Base-by-base conservation (phyloP, 2,329 filamentous ascomycete genomes). In the Beauveria brongniartii region DNA sequence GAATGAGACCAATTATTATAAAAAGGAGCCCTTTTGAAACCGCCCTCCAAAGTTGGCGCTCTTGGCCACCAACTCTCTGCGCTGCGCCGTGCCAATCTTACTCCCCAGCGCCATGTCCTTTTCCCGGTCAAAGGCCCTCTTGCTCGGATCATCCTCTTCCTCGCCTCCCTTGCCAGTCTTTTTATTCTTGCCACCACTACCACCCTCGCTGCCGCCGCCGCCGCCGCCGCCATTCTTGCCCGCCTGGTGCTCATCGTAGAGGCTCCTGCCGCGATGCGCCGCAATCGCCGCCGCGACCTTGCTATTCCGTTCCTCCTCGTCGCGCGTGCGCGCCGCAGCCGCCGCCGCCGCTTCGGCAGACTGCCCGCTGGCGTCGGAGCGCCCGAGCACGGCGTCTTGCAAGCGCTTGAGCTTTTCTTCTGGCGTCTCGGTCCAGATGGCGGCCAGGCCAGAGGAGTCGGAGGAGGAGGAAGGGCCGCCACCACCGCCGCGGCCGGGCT, bases 401-500 rank as follows among this genome's bases (percentile, higher is more conserved):
- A 97, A 75, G 44, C 91, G 82, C 72, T 88, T 87, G 62, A 90
- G 84, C 73, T 95, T 96, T 74, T 97, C 84, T 71, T 93, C 90
- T 0, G 91, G 90, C 9, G 91, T 96, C 73, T 97, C 93, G 0
- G 91, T 92, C 93, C 93, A 97, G 48, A 93, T 85, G 24, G 84
- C 85, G 69, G 83, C 82, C 51, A 91, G 80, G 5, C 71, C 73
- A 10, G 68, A 64, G 10, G 68, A 64, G 10, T 66, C 66, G 30
- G 30, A 12, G 30, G 30, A 34, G 10, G 30, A 14, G 12, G 30
- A 14, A 34, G 30, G 30, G 10, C 67, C 63, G 0, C 67, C 59
- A 1, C 71, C 67, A n/a, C 73, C 73, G 53, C 53, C 53, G 55
- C 34, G 16, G 22, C 24, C 26, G 24, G 52, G 76, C 4, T 82